Base-by-base conservation (phyloP, 176 grass and related monocot genomes). In the Oryza longistaminata region DNA sequence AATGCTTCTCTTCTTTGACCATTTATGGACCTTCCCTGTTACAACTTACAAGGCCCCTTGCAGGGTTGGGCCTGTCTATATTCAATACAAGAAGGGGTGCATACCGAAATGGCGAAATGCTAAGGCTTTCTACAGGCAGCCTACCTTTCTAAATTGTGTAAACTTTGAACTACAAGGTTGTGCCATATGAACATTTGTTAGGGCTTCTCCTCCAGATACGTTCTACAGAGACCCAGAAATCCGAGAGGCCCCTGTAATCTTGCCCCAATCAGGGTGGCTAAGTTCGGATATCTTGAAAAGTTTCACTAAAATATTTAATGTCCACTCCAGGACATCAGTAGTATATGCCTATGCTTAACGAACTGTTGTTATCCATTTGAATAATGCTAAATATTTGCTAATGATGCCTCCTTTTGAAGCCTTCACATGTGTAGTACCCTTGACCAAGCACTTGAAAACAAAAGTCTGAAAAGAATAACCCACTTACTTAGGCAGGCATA, bases 341-440 rank as follows among this genome's bases (percentile, higher is more conserved):
- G 11, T 6, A 10, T 71, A 53, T 77, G 79, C 72, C 73, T 48
- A 43, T 19, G 5, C 68, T 44, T 83, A 48, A 49, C 25, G 3
- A 76, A 8, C 58, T 73, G 66, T 19, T 64, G 66, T 33, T 84
- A 88, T 67, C 60, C 17, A 66, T 11, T 88, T 68, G 68, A 88
- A 82, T 45, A 77, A 34, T 73, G 68, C 66, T 88, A 79, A 88
- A 26, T 68, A 58, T 68, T 58, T 71, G 16, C 13, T 68, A 19
- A 62, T 79, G 9, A 60, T 73, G 1, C 26, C 75, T 78, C 52
- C 68, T 79, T 70, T 78, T 78, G 19, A 44, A 66, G 24, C 43
- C 43, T 78, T 88, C 73, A 73, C 66, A 77, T 83, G 74, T 31
- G 26, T 83, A 74, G 19, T 55, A 66, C 11, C 80, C 80, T 86